Conservation (phyloP, 148 eudicot genomes). For the Fallopia convolvulus region DNA sequence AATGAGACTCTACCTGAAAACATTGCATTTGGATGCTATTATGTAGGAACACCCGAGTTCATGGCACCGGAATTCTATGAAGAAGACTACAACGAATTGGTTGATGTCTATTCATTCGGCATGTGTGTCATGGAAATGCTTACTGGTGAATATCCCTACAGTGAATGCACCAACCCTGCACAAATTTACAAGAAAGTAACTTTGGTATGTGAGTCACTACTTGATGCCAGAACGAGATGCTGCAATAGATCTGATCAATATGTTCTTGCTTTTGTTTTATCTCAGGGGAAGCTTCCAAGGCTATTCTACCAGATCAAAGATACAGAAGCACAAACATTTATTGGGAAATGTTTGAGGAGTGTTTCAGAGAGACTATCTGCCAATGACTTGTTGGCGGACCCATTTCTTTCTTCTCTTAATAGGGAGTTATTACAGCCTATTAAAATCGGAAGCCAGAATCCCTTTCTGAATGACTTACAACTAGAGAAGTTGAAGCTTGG, state of each 20-base stretch:
- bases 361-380: conserved; percentile 64
- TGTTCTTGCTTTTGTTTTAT: background rate
- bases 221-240: background rate
- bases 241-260: background rate
- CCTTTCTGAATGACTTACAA: conserved; percentile 11
- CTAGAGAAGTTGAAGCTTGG: conserved; percentile 10
- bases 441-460: conserved; percentile 16
- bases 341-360: conserved; percentile 55
- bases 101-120: conserved; percentile 79
- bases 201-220: conserved; percentile 29
- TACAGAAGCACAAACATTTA: conserved; percentile 46
- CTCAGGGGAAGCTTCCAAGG: conserved; percentile 63
- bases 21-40: background rate
- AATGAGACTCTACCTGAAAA: too few species aligned
- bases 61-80: conserved; percentile 92
- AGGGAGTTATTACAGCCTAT: conserved; percentile 17
- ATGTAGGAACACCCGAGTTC: conserved; percentile 79
- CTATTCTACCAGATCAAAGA: conserved; percentile 52
- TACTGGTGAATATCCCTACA: conserved; percentile 64
- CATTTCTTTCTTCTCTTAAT: conserved; percentile 44
- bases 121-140: conserved; percentile 86
- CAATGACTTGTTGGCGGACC: conserved; percentile 46
- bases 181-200: conserved; percentile 90
- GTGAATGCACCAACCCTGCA: conserved; percentile 75
- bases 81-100: conserved; percentile 65